Conservation (phyloP, 1,139 yeast genomes). For the Taphrina populina region DNA sequence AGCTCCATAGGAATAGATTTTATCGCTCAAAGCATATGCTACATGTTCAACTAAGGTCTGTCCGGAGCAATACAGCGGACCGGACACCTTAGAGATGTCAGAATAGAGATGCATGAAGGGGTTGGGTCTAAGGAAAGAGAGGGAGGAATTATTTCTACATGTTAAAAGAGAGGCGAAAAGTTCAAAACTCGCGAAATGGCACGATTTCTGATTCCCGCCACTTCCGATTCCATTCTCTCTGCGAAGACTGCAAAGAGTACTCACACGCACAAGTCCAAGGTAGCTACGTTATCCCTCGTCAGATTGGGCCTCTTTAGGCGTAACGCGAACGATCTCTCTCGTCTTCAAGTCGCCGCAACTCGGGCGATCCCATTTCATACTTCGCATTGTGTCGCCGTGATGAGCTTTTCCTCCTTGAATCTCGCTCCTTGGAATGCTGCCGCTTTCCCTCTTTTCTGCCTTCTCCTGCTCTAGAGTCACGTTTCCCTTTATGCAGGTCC, state of each 20-base stretch:
- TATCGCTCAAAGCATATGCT: constrained; percentile 60
- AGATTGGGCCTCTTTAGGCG: too few relatives aligned
- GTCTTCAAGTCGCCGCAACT: constrained; percentile 5
- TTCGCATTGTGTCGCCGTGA: constrained; percentile 11
- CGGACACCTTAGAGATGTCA: constrained; percentile 45
- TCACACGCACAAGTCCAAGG: too few relatives aligned
- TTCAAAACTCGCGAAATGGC: too few relatives aligned
- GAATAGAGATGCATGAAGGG: constrained; percentile 20
- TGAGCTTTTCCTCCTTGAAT: neutral
- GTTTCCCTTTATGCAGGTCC: neutral
- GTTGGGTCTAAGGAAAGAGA: too few relatives aligned
- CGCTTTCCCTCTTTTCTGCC: neutral
- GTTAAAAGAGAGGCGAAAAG: too few relatives aligned
- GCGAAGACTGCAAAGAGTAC: too few relatives aligned
- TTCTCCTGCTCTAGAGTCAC: neutral
- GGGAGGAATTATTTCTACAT: too few relatives aligned
- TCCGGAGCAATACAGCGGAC: constrained; percentile 61
- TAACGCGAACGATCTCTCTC: constrained; percentile 5
- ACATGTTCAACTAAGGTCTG: constrained; percentile 63
- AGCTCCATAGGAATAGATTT: constrained; percentile 71
- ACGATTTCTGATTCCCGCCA: too few relatives aligned
- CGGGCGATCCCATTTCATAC: constrained; percentile 12
- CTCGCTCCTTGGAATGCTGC: constrained; percentile 1
- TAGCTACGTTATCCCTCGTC: too few relatives aligned
- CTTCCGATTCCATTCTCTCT: too few relatives aligned